phyloP scores from a whole-genome alignment of 2,329 filamentous ascomycete species.

The Rutstroemia sp. region DNA sequence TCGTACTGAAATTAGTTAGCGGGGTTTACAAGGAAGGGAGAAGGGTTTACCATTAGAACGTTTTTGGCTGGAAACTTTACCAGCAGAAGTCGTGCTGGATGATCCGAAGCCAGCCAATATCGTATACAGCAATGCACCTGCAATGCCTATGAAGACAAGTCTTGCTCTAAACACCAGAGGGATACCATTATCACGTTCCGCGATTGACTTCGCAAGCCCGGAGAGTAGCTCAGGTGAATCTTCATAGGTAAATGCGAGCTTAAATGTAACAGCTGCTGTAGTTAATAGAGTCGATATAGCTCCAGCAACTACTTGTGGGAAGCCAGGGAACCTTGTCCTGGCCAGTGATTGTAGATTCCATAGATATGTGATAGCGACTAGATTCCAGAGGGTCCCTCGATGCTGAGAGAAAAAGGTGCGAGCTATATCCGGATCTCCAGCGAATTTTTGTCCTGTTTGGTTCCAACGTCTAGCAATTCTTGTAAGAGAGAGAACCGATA shows the following conservation, averaged over 20 bases:
- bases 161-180: conserved; percentile 31
- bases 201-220: conserved; percentile 30
- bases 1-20: conserved; percentile 15
- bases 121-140: conserved; percentile 29
- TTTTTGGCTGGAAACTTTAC: conserved; percentile 14
- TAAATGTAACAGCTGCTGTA: conserved; percentile 67
- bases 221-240: conserved; percentile 78
- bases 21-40: neutral
- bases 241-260: conserved; percentile 77
- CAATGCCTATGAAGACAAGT: conserved; percentile 40
- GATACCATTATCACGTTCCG: conserved; percentile 18
- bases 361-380: conserved; percentile 64
- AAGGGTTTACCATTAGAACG: conserved; percentile 18
- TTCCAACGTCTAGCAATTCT: conserved; percentile 79
- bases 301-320: conserved; percentile 25
- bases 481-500: conserved; percentile 51
- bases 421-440: conserved; percentile 82
- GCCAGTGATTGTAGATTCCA: conserved; percentile 33
- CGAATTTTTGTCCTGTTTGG: conserved; percentile 93
- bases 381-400: conserved; percentile 62
- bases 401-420: conserved; percentile 60
- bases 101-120: conserved; percentile 37
- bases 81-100: conserved; percentile 14
- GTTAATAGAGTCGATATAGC: conserved; percentile 36
- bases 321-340: conserved; percentile 19